Evolutionary conservation across 2,329 filamentous ascomycete genomes (phyloP).

Genomic region (Aspergillus chevalieri): DNA sequence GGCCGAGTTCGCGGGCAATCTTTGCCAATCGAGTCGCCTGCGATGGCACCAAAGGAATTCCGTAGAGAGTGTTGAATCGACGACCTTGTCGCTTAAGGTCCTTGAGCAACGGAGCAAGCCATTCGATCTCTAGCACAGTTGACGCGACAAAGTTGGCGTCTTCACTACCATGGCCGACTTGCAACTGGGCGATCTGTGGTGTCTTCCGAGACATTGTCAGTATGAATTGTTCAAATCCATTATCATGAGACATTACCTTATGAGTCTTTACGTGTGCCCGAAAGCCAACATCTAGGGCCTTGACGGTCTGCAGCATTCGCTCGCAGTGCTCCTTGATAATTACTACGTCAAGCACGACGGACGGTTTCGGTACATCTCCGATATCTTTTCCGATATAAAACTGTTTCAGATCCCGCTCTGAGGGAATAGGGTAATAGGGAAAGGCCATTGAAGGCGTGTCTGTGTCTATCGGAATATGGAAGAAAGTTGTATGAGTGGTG

Average conservation of each 20-base stretch:
- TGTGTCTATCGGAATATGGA: too few species aligned
- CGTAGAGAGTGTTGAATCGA: conserved; percentile 63
- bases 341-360: conserved; percentile 62
- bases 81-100: conserved; percentile 52
- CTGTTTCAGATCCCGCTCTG: conserved; percentile 9
- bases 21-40: conserved; percentile 54
- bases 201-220: conserved; percentile 44
- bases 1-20: conserved; percentile 52
- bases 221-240: neutral
- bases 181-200: conserved; percentile 57
- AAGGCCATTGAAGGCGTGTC: neutral
- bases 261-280: conserved; percentile 78
- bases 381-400: conserved; percentile 57
- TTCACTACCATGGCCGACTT: conserved; percentile 54
- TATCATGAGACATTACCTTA: conserved; percentile 49
- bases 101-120: conserved; percentile 54
- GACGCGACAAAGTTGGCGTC: conserved; percentile 63
- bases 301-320: conserved; percentile 62
- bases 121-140: conserved; percentile 68
- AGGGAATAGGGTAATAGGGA: conserved; percentile 2
- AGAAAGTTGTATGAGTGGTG: too few species aligned
- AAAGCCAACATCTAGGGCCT: conserved; percentile 58
- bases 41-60: conserved; percentile 61
- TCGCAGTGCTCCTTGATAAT: conserved; percentile 63
- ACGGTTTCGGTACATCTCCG: conserved; percentile 57